Percentiles rank a stretch among this genome's conserved stretches.
phyloP scores from a whole-genome alignment of 495 filamentous ascomycete species.

The Penicillium fimorum region DNA sequence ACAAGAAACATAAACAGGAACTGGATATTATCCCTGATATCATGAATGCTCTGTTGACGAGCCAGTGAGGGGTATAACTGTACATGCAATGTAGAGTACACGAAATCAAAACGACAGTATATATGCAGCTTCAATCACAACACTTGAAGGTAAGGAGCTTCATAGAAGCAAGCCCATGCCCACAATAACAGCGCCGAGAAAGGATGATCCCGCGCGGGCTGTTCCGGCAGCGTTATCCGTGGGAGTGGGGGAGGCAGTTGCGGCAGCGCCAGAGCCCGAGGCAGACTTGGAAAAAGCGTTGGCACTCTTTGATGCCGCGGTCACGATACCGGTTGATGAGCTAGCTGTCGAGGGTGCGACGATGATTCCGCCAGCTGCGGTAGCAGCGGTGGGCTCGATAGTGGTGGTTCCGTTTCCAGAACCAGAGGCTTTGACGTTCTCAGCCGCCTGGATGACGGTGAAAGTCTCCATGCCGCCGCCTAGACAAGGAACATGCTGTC shows the following conservation, averaged over 20 bases:
- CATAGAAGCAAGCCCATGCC: conserved; percentile 27
- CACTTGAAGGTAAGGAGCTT: not conserved
- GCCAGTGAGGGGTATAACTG: not conserved
- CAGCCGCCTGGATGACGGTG: conserved; percentile 22
- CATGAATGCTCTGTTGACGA: not conserved
- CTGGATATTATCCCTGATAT: not conserved
- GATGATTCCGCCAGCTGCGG: conserved; percentile 26
- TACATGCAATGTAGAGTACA: conserved; percentile 5
- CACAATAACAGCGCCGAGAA: conserved; percentile 18
- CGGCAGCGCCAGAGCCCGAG: not conserved
- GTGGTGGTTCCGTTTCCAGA: conserved; percentile 4
- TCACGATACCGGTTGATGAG: conserved; percentile 20
- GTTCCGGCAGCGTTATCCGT: conserved; percentile 21
- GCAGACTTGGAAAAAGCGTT: conserved; percentile 8
- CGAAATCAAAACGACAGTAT: conserved; percentile 6
- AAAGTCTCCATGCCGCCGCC: conserved; percentile 38
- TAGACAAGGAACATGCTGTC: conserved; percentile 10
- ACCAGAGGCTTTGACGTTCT: not conserved
- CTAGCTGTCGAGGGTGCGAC: conserved; percentile 26
- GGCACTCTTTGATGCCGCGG: conserved; percentile 16
- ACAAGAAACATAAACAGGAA: not conserved
- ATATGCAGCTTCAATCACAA: conserved; percentile 3
- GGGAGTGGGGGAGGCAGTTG: conserved; percentile 8
- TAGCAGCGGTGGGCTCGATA: conserved; percentile 13
- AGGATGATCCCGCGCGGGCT: conserved; percentile 17